phyloP scores from a whole-genome alignment of 2,329 filamentous ascomycete genomes.

The Decorospora gaudefroyi region DNA sequence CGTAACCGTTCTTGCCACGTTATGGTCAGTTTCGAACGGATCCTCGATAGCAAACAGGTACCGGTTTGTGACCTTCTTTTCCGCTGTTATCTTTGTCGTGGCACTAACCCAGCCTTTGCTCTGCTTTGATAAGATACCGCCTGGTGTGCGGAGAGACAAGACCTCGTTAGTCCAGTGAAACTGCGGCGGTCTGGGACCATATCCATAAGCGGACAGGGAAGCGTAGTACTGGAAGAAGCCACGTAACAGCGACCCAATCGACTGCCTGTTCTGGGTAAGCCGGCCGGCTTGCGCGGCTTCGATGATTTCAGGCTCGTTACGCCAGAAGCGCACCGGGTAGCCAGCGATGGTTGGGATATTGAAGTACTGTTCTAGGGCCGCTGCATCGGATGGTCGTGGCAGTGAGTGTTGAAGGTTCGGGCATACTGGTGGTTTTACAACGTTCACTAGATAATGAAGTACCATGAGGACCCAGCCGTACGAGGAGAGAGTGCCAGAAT shows the following conservation, averaged over 20 bases:
- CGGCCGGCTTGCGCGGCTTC: slow-evolving; percentile 61
- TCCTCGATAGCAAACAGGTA: slow-evolving; percentile 91
- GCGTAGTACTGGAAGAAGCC: slow-evolving; percentile 91
- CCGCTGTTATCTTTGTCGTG: slow-evolving; percentile 65
- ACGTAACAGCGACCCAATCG: slow-evolving; percentile 71
- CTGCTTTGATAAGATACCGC: slow-evolving; percentile 72
- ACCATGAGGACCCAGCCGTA: slow-evolving; percentile 95
- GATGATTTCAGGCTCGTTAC: slow-evolving; percentile 71
- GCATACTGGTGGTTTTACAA: slow-evolving; percentile 78
- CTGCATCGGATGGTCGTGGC: slow-evolving; percentile 25
- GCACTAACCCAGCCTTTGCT: slow-evolving; percentile 87
- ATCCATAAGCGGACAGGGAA: slow-evolving; percentile 51
- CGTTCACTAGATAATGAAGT: slow-evolving; percentile 84
- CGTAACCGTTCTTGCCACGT: slow-evolving; percentile 83
- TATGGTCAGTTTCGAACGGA: slow-evolving; percentile 86
- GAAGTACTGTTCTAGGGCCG: slow-evolving; percentile 46
- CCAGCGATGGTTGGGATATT: slow-evolving; percentile 61
- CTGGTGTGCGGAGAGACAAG: slow-evolving; percentile 72
- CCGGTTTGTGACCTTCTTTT: slow-evolving; percentile 73
- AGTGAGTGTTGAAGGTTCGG: slow-evolving; percentile 74
- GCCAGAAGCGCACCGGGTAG: slow-evolving; percentile 76
- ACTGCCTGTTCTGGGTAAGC: slow-evolving; percentile 70
- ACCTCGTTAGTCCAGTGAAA: slow-evolving; percentile 85
- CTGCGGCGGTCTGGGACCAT: slow-evolving; percentile 51
- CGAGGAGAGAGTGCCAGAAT: slow-evolving; percentile 82